phyloP scores from a whole-genome alignment of 2,329 filamentous ascomycete species.

The Curvularia hawaiiensis region DNA sequence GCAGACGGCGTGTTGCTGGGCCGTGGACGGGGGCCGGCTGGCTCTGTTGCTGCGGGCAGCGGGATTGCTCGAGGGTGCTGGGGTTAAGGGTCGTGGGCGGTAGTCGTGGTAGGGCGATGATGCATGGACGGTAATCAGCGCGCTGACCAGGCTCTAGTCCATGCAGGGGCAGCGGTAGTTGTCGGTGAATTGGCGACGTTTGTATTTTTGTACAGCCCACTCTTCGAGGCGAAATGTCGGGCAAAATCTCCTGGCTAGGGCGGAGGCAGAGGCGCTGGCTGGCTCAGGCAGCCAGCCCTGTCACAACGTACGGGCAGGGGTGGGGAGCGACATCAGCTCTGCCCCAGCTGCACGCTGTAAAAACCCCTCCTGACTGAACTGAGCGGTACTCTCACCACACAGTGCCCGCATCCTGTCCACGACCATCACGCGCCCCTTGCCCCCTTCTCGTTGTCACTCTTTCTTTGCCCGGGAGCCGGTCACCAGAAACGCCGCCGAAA shows the following conservation, averaged over 20 bases:
- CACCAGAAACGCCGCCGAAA: conserved; percentile 11
- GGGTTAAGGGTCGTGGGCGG: background rate
- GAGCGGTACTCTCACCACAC: background rate
- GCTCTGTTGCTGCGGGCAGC: background rate
- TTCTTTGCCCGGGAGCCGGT: conserved; percentile 13
- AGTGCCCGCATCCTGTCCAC: conserved; percentile 3
- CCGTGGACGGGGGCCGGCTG: background rate
- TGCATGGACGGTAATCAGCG: conserved; percentile 18
- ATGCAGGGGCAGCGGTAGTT: conserved; percentile 15
- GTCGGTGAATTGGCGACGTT: conserved; percentile 10
- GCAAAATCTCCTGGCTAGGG: conserved; percentile 3
- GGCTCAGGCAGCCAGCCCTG: conserved; percentile 9
- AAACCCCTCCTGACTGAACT: conserved; percentile 15
- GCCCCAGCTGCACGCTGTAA: conserved; percentile 14
- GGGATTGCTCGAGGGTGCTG: background rate
- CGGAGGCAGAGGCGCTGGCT: conserved; percentile 1
- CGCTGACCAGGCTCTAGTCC: conserved; percentile 18
- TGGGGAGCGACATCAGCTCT: conserved; percentile 17
- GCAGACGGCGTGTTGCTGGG: background rate
- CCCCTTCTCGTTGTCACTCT: conserved; percentile 6
- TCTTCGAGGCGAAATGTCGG: conserved; percentile 16
- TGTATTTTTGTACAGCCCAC: conserved; percentile 10
- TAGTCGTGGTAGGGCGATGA: conserved; percentile 9
- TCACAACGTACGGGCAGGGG: conserved; percentile 16
- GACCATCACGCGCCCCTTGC: conserved; percentile 13